Base-by-base conservation (phyloP, 371 early-diverging fungal species). In the Mortierella sp. region DNA sequence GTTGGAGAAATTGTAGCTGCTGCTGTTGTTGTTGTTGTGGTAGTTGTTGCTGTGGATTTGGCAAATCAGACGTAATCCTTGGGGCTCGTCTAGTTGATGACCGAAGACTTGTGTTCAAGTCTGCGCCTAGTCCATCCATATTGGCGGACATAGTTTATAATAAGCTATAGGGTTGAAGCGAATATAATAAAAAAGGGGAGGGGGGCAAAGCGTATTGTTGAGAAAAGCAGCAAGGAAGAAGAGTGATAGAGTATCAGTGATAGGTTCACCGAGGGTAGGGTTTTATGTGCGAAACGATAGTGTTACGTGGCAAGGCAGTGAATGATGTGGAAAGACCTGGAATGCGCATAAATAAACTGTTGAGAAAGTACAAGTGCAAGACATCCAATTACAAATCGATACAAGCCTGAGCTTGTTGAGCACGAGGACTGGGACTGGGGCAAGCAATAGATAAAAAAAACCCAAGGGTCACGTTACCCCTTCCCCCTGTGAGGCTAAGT, bases 1-100 rank as follows among this genome's bases (percentile, higher is more conserved):
- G 47, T 45, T 3, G 47, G 16, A 45, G 11, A 14, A 45, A 45
- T 1, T 52, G 52, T 22, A n/a, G 52, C 18, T 20, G 54, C 40
- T 62, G 70, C 11, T 59, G 68, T 47, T 45, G 68, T 20, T 67
- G 68, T 18, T 26, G 52, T 35, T 60, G 72, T 26, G 59, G 66
- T 54, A 49, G 43, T 39, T 70, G 54, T 49, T 51, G 71, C 11
- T 40, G 54, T 32, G 37, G 55, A 40, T 16, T 37, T 11, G 22
- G 45, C 26, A 39, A 24, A 11, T 62, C 62, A 11, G 47, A n/a
- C 18, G 64, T 30, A 28, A 26, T 30, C 30, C 57, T 51, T 57
- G 54, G 43, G 45, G 28, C 20, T 30, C 57, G 54, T 20, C 63
- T 28, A 64, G 37, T 28, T 32, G 54, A 52, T 52, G 62, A 37